Evolutionary conservation across 192 early-diverging fungal species (phyloP), one percentile per base, ranked within the genome.

Genomic region (Rhizoclosmatium globosum): DNA sequence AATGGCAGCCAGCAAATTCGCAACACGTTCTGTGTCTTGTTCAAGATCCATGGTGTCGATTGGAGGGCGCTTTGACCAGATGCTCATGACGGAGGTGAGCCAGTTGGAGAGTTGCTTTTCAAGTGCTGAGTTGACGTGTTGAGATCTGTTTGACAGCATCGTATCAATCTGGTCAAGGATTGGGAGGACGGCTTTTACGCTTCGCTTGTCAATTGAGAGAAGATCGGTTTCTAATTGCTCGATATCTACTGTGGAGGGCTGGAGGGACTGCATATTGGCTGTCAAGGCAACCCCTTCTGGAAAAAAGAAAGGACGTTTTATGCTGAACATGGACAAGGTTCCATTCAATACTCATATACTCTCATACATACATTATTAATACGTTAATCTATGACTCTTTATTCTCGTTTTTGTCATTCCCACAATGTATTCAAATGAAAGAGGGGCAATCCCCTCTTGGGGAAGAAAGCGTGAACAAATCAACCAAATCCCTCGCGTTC

Each of bases 21-120:
- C 6, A 53, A 53, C 50, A 13, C 50, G 6, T 53, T 53, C 50
- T 7, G 17, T 17, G 15, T 68, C 67, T 17, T 17, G 15, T 2
- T 43, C 31, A 11, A 23, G 23, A 11, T 42, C 67, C 0, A 0
- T 21, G 0, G 21, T 1, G 21, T 38, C 61, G 61, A 64, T 0
- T 38, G 61, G 61, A n/a, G 61, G n/a, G 4, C 21, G 61, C 61
- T 64, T 64, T n/a, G n/a, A 9, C 61, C 61, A 64, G 7, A 39
- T 6, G 39, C n/a, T 64, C 61, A 64, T 39, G n/a, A 64, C 21
- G 61, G 61, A 64, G 4, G 61, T 64, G 15, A 64, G 21, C 61
- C 61, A 64, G 4, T 64, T 7, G 6, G 61, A 53, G 9, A 53
- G 50, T n/a, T 53, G 50, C 50, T 17, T 53, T 17, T 53, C 50